These are phyloP conservation scores for Rubia yunnanensis DNA, from an alignment of 257 asterid genomes.

Conservation along the genomic window DNA sequence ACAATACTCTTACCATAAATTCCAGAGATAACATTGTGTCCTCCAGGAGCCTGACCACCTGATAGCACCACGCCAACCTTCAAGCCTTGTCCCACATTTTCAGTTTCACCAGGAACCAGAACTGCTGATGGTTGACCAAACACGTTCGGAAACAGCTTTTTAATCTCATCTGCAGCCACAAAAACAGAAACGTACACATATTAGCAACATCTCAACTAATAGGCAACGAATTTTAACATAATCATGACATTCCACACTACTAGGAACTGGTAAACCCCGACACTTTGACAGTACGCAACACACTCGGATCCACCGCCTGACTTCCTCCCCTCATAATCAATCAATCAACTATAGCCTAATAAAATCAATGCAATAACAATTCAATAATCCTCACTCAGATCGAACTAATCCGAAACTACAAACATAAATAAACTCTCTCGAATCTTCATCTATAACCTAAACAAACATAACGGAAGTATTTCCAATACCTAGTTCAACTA, in stretches of 20 bases:
- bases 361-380: neutral
- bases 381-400: neutral
- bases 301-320: neutral
- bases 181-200: neutral
- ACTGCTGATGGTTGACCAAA: slow-evolving; percentile 85
- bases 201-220: neutral
- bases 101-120: slow-evolving; percentile 57
- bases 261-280: neutral
- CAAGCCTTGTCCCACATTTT: slow-evolving; percentile 27
- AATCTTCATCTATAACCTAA: no score
- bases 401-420: neutral
- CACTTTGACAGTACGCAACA: neutral
- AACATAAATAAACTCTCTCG: neutral
- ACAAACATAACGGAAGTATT: no score
- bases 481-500: no score
- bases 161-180: slow-evolving; percentile 69
- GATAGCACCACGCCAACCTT: slow-evolving; percentile 92
- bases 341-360: neutral
- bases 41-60: slow-evolving; percentile 99
- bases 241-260: neutral
- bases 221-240: neutral
- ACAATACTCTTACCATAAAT: slow-evolving; percentile 52
- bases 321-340: neutral
- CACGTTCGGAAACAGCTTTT: slow-evolving; percentile 71
- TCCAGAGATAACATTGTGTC: slow-evolving; percentile 97